Percentiles rank a stretch among this genome's conserved stretches.
Evolutionary conservation across 257 asterid species (phyloP).

Genomic region (Plantago elongata): DNA sequence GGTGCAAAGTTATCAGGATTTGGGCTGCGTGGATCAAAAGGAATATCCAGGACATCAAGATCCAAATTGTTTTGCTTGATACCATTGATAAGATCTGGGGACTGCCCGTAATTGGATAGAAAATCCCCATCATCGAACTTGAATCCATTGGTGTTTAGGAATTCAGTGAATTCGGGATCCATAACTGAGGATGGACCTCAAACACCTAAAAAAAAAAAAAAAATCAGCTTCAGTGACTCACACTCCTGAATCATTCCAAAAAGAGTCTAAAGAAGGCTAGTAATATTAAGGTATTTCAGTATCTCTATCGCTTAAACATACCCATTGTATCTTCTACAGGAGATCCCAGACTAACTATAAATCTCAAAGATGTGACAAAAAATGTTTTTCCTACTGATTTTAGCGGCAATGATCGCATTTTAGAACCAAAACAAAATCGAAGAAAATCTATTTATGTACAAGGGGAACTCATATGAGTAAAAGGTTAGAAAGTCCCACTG

Average conservation of each 20-base stretch:
- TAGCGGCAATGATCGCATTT: too few relatives aligned
- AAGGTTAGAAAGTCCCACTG: too few relatives aligned
- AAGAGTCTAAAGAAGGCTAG: too few relatives aligned
- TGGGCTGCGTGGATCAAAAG: slow-evolving; percentile 35
- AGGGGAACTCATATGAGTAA: too few relatives aligned
- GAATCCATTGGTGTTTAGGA: slow-evolving; percentile 31
- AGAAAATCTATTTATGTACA: too few relatives aligned
- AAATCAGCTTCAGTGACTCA: slow-evolving; percentile 18
- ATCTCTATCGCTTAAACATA: too few relatives aligned
- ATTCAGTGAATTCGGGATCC: slow-evolving; percentile 48
- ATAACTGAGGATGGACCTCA: slow-evolving; percentile 26
- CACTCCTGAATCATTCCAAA: background rate
- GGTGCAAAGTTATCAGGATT: slow-evolving; percentile 33
- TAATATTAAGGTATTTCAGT: too few relatives aligned
- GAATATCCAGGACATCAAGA: slow-evolving; percentile 39
- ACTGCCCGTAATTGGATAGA: slow-evolving; percentile 38
- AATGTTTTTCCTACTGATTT: too few relatives aligned
- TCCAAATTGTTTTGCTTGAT: slow-evolving; percentile 28
- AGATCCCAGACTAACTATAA: too few relatives aligned
- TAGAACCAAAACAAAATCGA: too few relatives aligned
- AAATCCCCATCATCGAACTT: slow-evolving; percentile 31
- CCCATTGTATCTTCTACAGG: too few relatives aligned
- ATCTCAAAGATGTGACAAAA: too few relatives aligned
- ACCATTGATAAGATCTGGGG: slow-evolving; percentile 37
- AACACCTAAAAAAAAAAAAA: slow-evolving; percentile 21